Evolutionary conservation across 139 green algal genomes (phyloP).

Genomic region (Chlorella vulgaris): DNA sequence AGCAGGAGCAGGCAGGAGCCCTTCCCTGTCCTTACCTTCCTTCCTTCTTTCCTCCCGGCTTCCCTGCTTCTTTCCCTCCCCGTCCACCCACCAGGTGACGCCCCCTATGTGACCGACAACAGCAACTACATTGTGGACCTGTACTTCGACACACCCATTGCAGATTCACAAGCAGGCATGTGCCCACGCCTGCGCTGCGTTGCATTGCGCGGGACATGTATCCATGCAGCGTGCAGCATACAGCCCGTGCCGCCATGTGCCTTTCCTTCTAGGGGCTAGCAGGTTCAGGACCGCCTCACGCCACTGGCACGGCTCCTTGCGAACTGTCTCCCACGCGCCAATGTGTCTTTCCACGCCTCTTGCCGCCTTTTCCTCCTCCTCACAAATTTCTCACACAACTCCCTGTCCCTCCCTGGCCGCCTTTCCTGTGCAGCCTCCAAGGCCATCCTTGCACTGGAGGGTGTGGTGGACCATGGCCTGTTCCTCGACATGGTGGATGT

Average conservation of each 20-base stretch:
- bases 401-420: not conserved
- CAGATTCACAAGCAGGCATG: constrained; percentile 38
- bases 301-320: not conserved
- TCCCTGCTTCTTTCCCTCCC: not conserved
- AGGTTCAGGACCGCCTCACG: not conserved
- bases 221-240: not conserved
- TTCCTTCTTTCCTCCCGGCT: no score
- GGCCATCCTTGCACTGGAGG: constrained; percentile 85
- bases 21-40: no score
- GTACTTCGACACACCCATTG: constrained; percentile 86
- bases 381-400: not conserved
- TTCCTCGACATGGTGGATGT: constrained; percentile 97
- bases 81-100: constrained; percentile 65
- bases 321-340: not conserved
- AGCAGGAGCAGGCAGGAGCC: no score
- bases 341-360: not conserved
- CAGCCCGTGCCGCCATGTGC: not conserved
- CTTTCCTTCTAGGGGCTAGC: not conserved
- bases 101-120: constrained; percentile 99
- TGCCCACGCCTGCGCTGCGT: not conserved
- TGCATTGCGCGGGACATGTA: no score
- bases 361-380: not conserved
- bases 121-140: constrained; percentile 99
- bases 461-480: constrained; percentile 98
- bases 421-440: constrained; percentile 65